Percentiles rank a stretch among this genome's conserved stretches.
These are phyloP conservation scores for Mortierella sp. DNA, from an alignment of 371 early-diverging fungal species.

Conservation along the genomic window DNA sequence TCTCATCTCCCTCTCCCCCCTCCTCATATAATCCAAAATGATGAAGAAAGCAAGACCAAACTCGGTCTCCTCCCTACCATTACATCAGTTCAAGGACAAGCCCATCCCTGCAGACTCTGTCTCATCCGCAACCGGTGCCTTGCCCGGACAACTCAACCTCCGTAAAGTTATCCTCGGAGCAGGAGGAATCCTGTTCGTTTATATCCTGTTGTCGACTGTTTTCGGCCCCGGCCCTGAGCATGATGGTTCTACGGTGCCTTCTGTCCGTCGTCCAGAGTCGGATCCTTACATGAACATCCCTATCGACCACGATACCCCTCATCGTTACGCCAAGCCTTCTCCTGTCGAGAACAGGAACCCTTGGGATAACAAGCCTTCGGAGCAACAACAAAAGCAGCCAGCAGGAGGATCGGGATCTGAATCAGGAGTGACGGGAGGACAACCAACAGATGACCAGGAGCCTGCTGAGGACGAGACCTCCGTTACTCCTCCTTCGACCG, in stretches of 20 bases:
- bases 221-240: constrained; percentile 35
- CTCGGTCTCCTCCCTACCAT: constrained; percentile 43
- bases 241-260: constrained; percentile 14
- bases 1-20: background rate
- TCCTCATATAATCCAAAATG: background rate
- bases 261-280: constrained; percentile 23
- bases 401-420: background rate
- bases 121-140: background rate
- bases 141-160: constrained; percentile 26
- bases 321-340: background rate
- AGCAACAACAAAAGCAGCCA: background rate
- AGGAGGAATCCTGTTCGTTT: constrained; percentile 45
- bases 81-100: constrained; percentile 57
- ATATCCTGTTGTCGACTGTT: constrained; percentile 42
- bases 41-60: constrained; percentile 47
- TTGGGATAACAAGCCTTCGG: background rate
- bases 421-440: constrained; percentile 1
- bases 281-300: constrained; percentile 35
- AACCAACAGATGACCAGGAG: too few relatives aligned
- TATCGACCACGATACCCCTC: constrained; percentile 9
- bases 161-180: constrained; percentile 40
- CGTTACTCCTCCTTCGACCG: constrained; percentile 5
- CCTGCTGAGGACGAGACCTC: background rate
- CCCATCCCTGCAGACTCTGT: constrained; percentile 16
- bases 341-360: background rate